phyloP scores from a whole-genome alignment of 2,329 filamentous ascomycete genomes.

The Trichoderma sp. region DNA sequence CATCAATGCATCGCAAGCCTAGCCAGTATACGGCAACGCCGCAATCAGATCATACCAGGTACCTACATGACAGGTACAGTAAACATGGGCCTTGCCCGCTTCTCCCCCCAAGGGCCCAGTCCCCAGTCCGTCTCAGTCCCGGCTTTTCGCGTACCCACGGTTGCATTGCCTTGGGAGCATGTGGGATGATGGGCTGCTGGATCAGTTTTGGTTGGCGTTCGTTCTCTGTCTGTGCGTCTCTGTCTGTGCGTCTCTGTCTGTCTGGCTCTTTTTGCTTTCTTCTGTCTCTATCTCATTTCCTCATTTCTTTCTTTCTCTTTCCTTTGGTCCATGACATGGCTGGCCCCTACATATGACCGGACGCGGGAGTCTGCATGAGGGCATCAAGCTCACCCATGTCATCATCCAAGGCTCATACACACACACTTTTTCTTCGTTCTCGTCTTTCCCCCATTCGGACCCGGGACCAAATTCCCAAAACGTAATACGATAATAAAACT shows the following conservation, averaged over 20 bases:
- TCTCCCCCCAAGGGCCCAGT: not conserved
- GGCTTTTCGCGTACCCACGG: not conserved
- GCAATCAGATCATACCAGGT: not conserved
- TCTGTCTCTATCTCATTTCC: not conserved
- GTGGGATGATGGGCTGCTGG: not conserved
- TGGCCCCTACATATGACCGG: not conserved
- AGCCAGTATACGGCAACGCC: not conserved
- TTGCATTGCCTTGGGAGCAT: not conserved
- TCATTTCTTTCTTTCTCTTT: not conserved
- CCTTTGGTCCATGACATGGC: not conserved
- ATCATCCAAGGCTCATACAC: not conserved
- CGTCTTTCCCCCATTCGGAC: not conserved
- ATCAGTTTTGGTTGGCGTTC: not conserved
- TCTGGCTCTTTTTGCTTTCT: not conserved
- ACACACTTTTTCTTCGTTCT: not conserved
- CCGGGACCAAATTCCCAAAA: not conserved
- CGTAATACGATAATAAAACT: not conserved
- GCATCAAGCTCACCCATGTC: constrained; percentile 3
- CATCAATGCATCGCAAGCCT: not conserved
- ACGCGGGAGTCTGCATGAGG: not conserved
- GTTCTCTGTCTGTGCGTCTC: not conserved
- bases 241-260: not conserved
- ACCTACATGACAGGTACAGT: not conserved
- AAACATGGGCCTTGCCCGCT: not conserved
- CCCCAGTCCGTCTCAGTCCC: not conserved